A percentile compares a stretch with the other conserved stretches of the same genome.
Conservation (phyloP, 2,329 filamentous ascomycete genomes). For the Berkeleyomyces basicola region DNA sequence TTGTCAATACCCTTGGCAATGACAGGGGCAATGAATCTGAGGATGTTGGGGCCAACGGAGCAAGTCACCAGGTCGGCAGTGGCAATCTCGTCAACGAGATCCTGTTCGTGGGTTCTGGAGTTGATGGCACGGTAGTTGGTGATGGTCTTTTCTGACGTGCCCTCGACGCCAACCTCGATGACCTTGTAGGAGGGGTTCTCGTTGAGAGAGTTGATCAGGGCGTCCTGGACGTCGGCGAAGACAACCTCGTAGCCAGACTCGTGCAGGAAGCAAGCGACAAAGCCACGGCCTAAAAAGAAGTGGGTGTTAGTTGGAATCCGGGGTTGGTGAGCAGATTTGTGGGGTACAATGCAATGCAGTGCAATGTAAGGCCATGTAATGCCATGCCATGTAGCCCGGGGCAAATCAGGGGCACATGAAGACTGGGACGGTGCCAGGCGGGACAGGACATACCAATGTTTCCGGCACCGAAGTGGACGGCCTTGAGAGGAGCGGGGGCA, state of each 20-base stretch:
- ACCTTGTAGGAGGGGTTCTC: conserved; percentile 65
- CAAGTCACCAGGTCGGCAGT: conserved; percentile 87
- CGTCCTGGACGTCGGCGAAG: conserved; percentile 86
- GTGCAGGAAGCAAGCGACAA: conserved; percentile 82
- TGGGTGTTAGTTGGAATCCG: background rate
- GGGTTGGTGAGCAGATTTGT: background rate
- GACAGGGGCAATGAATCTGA: conserved; percentile 88
- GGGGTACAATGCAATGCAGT: background rate
- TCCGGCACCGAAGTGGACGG: conserved; percentile 72
- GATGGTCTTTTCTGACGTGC: conserved; percentile 66
- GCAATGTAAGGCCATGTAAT: background rate
- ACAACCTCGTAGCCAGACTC: conserved; percentile 90
- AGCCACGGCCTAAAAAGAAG: conserved; percentile 42
- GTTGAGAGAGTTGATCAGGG: conserved; percentile 66
- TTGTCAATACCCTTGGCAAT: conserved; percentile 87
- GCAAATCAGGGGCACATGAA: no score
- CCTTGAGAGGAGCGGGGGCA: conserved; percentile 35
- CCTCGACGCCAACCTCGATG: conserved; percentile 77
- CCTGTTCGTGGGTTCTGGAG: conserved; percentile 67
- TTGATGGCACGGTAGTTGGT: conserved; percentile 96
- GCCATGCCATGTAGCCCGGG: no score
- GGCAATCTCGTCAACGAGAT: conserved; percentile 70
- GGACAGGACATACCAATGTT: conserved; percentile 47
- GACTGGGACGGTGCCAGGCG: no score
- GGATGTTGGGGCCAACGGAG: conserved; percentile 88